phyloP scores from a whole-genome alignment of 1,139 yeast species.

The Diutina catenulata region DNA sequence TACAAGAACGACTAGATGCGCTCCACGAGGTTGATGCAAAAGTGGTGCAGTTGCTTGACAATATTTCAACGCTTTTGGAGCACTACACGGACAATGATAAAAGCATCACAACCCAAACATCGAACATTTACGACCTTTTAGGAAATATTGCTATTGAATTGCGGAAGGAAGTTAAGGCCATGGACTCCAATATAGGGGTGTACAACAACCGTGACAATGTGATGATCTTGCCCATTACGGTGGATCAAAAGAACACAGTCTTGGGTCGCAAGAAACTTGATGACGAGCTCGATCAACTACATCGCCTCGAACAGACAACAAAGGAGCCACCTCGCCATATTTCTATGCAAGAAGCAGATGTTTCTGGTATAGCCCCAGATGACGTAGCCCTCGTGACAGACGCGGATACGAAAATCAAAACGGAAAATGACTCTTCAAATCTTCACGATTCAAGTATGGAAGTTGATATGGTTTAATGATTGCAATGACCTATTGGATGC shows the following conservation, averaged over 20 bases:
- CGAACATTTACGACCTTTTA: constrained; percentile 20
- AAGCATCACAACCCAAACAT: constrained; percentile 12
- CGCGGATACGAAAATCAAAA: too few species aligned
- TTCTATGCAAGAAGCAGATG: too few species aligned
- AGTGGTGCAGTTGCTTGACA: constrained; percentile 33
- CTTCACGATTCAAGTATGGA: too few species aligned
- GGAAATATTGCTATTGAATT: constrained; percentile 35
- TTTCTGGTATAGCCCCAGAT: too few species aligned
- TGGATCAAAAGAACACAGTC: constrained; percentile 51
- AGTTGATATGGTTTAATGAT: too few species aligned
- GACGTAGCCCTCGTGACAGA: too few species aligned
- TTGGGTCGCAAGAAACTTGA: constrained; percentile 39
- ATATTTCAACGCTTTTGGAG: constrained; percentile 25
- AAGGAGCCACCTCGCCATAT: too few species aligned
- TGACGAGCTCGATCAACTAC: constrained; percentile 20
- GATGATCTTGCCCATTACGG: constrained; percentile 47
- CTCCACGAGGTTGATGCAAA: constrained; percentile 31
- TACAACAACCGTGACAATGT: constrained; percentile 33
- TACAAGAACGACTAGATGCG: constrained; percentile 34
- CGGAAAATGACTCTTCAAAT: too few species aligned
- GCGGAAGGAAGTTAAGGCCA: constrained; percentile 42
- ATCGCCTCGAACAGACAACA: neutral
- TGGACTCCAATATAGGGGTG: constrained; percentile 48
- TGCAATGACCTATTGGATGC: too few species aligned
- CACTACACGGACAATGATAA: constrained; percentile 17